Evolutionary conservation across 2,329 filamentous ascomycete genomes (phyloP).

Genomic region (Fusarium sp.): DNA sequence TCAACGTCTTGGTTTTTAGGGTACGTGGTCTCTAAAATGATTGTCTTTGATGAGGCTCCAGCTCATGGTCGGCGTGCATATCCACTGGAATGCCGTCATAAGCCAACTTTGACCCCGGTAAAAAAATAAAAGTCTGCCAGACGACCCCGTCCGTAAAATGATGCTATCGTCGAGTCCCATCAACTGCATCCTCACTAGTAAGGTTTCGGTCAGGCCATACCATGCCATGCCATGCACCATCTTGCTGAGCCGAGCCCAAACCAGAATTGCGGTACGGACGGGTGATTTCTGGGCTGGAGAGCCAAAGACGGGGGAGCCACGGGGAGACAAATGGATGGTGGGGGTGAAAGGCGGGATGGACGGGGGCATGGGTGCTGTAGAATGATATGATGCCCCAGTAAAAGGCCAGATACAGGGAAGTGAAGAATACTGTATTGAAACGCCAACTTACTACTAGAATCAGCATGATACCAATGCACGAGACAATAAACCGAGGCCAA

Average conservation of each 20-base stretch:
- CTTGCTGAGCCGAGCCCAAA: constrained; percentile 32
- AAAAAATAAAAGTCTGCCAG: neutral
- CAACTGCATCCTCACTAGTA: constrained; percentile 11
- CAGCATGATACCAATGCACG: constrained; percentile 23
- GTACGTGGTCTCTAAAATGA: neutral
- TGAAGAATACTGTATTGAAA: constrained; percentile 5
- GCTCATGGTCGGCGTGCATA: constrained; percentile 7
- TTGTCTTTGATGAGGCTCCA: constrained; percentile 9
- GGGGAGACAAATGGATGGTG: constrained; percentile 24
- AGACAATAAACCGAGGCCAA: constrained; percentile 22
- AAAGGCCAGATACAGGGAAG: constrained; percentile 10
- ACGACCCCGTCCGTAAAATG: constrained; percentile 4
- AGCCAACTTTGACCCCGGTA: constrained; percentile 17
- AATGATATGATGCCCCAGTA: constrained; percentile 30
- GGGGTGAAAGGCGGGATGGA: constrained; percentile 39
- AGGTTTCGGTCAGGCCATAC: constrained; percentile 39
- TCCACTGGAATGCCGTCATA: constrained; percentile 35
- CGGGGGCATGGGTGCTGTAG: constrained; percentile 24
- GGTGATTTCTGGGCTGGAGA: constrained; percentile 27
- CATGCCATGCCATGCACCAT: constrained; percentile 38
- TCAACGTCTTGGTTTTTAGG: constrained; percentile 24
- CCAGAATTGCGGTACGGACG: constrained; percentile 31
- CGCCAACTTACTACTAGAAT: constrained; percentile 40
- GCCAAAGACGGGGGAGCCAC: constrained; percentile 26
- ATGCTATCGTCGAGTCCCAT: constrained; percentile 24